Conservation (phyloP, 2,329 filamentous ascomycete genomes). For the Massarina eburnea region DNA sequence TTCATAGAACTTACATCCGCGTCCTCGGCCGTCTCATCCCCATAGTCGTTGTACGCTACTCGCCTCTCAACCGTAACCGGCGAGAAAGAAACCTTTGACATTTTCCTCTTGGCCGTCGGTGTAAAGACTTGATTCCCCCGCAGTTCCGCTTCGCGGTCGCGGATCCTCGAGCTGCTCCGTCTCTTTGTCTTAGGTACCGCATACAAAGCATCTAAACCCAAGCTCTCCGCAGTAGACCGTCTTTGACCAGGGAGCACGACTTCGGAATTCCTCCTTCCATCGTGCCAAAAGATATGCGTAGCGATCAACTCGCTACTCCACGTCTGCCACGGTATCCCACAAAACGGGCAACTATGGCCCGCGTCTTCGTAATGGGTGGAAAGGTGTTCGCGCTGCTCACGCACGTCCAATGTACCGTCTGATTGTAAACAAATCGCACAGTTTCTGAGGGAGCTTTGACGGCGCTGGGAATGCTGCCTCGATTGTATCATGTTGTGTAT, state of each 20-base stretch:
- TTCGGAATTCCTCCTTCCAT: not conserved
- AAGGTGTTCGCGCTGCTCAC: constrained; percentile 8
- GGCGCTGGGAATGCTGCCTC: not conserved
- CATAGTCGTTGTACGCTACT: constrained; percentile 12
- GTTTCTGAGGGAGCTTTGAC: not conserved
- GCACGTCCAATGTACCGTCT: not conserved
- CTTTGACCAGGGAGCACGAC: not conserved
- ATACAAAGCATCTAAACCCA: not conserved
- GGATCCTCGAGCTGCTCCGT: not conserved
- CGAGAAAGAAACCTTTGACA: constrained; percentile 17
- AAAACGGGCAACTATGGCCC: constrained; percentile 14
- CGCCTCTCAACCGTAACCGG: constrained; percentile 10
- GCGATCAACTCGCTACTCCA: constrained; percentile 10
- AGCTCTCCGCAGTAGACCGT: not conserved
- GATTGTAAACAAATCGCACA: not conserved
- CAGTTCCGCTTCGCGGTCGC: not conserved
- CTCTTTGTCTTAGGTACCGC: constrained; percentile 4
- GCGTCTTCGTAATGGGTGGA: constrained; percentile 7
- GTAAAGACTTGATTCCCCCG: not conserved
- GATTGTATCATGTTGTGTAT: constrained; percentile 8
- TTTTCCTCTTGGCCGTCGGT: not conserved
- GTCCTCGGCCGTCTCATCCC: constrained; percentile 2
- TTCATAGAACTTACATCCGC: constrained; percentile 8
- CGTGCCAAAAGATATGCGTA: constrained; percentile 14
- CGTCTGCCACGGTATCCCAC: constrained; percentile 10